These are phyloP conservation scores for Alternaria tenuissima DNA, from an alignment of 2,329 filamentous ascomycete species.

Conservation along the genomic window DNA sequence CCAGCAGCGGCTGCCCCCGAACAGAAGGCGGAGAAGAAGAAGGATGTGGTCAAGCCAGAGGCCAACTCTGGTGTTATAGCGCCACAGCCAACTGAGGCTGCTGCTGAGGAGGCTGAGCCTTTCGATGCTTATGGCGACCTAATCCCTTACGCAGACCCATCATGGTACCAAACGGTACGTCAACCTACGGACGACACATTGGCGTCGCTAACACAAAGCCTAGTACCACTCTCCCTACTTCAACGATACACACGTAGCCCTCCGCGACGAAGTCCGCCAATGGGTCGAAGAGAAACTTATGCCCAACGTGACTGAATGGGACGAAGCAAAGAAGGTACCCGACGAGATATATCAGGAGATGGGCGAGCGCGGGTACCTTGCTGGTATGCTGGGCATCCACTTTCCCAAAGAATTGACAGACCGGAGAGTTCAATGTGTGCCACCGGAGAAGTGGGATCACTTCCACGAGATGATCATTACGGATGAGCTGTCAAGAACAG, in stretches of 20 bases:
- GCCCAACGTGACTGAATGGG: slow-evolving; percentile 94
- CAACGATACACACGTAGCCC: slow-evolving; percentile 90
- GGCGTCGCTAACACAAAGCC: slow-evolving; percentile 11
- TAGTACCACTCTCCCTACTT: slow-evolving; percentile 97
- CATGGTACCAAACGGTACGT: slow-evolving; percentile 92
- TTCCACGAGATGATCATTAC: slow-evolving; percentile 98
- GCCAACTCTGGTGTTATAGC: slow-evolving; percentile 65
- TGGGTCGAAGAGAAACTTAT: slow-evolving; percentile 92
- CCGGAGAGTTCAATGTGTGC: slow-evolving; percentile 77
- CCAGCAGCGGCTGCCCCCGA: slow-evolving; percentile 58
- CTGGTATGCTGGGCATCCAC: slow-evolving; percentile 74
- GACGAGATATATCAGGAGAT: slow-evolving; percentile 93
- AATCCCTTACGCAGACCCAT: slow-evolving; percentile 90
- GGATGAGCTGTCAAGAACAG: slow-evolving; percentile 89
- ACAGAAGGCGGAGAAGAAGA: slow-evolving; percentile 55
- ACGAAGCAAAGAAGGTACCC: slow-evolving; percentile 91
- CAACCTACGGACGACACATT: not conserved
- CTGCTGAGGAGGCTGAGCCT: slow-evolving; percentile 69
- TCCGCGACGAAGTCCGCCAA: slow-evolving; percentile 88
- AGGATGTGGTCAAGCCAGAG: slow-evolving; percentile 63
- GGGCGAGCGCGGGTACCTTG: slow-evolving; percentile 67
- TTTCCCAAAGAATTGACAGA: slow-evolving; percentile 78
- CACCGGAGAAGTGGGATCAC: slow-evolving; percentile 91
- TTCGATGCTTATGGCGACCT: slow-evolving; percentile 85
- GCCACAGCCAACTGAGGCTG: slow-evolving; percentile 48